Evolutionary conservation across 1,284 basidiomycete genomes (phyloP), one percentile per base, ranked within the genome.

Genomic region (Malassezia yamatoensis): DNA sequence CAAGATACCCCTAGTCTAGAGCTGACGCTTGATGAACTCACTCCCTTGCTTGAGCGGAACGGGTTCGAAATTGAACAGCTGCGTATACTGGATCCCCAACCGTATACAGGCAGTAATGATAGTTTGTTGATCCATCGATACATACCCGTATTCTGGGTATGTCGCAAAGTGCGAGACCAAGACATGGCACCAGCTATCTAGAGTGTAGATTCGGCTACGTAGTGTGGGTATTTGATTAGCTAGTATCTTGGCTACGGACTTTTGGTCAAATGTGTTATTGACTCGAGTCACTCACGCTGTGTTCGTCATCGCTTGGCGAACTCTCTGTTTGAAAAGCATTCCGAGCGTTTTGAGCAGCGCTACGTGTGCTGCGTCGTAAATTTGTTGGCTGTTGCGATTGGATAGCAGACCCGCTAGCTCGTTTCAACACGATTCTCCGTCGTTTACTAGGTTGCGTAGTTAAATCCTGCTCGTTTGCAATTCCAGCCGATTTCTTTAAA

Each of bases 71-170:
- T 96, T 53, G 80, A 81, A 52, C 83, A 91, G 62, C 87, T 90
- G 75, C 79, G 79, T 47, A 84, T 81, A 29, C 82, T 96, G 47
- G 80, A 83, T 59, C 86, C 88, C 16, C 68, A 67, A 51, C 87
- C 86, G 1, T 98, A 96, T 72, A 91, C 90, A 7, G 87, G 83
- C 61, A 88, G 90, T 65, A 78, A 82, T 5, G 80, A 83, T 60
- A 83, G 83, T 20, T 88, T 96, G 87, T 79, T 96, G n/a, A 81
- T 82, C 33, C 91, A 96, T 68, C 80, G 85, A 16, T 96, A 96
- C 75, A 81, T 85, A n/a, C 79, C 79, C 4, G 63, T 68, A 49
- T 75, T 76, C 51, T 76, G 74, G 68, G 72, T 72, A 5, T 70
- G 68, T 40, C 59, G 67, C 42, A 74, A 74, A 49, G 61, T 68